Conservation (phyloP, 225 moss, liverwort and hornwort species). For the Antitrichia curtipendula region DNA sequence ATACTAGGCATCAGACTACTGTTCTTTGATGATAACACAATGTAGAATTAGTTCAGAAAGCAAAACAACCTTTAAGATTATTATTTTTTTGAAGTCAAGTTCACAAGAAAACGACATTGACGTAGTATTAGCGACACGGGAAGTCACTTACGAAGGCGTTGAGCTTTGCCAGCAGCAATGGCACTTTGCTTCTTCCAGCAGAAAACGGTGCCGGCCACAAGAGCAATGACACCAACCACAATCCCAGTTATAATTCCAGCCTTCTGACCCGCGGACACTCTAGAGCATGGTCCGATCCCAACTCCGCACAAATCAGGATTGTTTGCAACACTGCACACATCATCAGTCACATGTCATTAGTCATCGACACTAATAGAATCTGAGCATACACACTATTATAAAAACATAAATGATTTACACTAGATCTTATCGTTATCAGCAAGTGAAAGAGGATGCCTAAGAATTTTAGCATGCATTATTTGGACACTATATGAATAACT, state of each 20-base stretch:
- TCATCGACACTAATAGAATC: background rate
- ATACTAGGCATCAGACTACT: background rate
- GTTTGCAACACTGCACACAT: conserved; percentile 56
- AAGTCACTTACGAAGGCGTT: conserved; percentile 32
- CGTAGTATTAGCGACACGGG: no score
- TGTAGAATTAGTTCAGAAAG: background rate
- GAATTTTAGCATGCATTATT: background rate
- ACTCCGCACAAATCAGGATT: conserved; percentile 70
- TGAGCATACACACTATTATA: background rate
- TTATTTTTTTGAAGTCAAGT: background rate
- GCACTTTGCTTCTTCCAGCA: conserved; percentile 17
- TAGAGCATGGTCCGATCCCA: conserved; percentile 48
- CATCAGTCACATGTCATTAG: background rate
- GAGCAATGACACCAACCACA: background rate
- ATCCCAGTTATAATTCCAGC: conserved; percentile 35
- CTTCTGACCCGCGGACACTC: conserved; percentile 26
- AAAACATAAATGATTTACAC: background rate
- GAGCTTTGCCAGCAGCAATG: conserved; percentile 11
- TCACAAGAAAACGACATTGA: background rate
- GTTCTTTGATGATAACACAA: background rate
- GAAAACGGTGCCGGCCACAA: background rate
- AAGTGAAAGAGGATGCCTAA: background rate
- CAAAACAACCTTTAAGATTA: background rate
- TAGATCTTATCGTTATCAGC: fast-evolving
- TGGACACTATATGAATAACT: background rate